Base-by-base conservation (phyloP, 768 basidiomycete species). In the Lentinula lateritia region DNA sequence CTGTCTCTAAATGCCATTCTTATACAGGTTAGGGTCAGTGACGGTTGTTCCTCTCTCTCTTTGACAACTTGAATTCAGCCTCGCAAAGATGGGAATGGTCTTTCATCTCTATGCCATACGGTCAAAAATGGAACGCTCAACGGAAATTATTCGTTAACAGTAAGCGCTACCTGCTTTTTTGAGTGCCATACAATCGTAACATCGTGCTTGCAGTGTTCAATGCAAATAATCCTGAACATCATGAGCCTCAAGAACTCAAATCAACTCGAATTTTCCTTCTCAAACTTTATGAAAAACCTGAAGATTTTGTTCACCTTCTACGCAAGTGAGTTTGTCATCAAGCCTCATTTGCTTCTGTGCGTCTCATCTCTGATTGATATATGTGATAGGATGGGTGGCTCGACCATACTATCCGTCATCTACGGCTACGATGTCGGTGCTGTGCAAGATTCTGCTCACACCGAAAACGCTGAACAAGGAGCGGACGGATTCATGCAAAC, bases 391-490 rank as follows among this genome's bases (percentile, higher is more conserved):
- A 64, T 70, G 58, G 68, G 73, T 0, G 73, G 74, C 0, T 69
- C 75, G 3, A 65, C 71, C 13, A 75, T 78, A 62, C 63, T 72
- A 60, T 69, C 65, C 18, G 66, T 74, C 15, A 74, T 74, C 1
- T 72, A 78, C 53, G 79, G 78, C 2, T 68, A 76, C 18, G 64
- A 71, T 10, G 72, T 48, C 75, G 15, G 41, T 68, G 55, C 63
- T 66, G 3, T 62, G 67, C 1, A 50, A 68, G 28, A 78, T 79
- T 63, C 73, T 72, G 0, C 71, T 73, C 28, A 65, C 76, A 13
- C 52, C 69, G 28, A 55, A 67, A 36, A 70, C 70, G 7, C 46
- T 23, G 66, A 75, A 42, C 61, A 62, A 16, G 69, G 68, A 1
- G 64, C 70, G 39, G 43, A 58, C 0, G 62, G 61, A 16, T 50